These are phyloP conservation scores for Purpureocillium lavendulum DNA, from an alignment of 2,329 filamentous ascomycete genomes.

Conservation along the genomic window DNA sequence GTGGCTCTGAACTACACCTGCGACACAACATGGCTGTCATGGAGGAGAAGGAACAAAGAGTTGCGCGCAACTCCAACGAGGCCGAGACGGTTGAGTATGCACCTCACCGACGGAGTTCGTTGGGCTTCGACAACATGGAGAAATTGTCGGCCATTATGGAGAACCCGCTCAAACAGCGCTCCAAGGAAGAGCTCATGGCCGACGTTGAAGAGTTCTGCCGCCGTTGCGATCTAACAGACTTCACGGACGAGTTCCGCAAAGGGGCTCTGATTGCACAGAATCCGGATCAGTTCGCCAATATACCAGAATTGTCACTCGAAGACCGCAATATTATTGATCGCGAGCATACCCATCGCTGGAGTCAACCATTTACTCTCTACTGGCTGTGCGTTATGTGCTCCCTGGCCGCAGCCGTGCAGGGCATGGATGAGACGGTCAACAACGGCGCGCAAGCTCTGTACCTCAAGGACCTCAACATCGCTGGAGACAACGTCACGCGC, in stretches of 20 bases:
- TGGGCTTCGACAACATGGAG: constrained; percentile 5
- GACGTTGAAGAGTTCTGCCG: constrained; percentile 8
- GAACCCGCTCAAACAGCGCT: constrained; percentile 7
- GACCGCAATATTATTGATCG: constrained; percentile 27
- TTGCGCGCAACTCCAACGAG: background rate
- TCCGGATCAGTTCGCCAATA: constrained; percentile 12
- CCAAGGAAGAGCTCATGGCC: constrained; percentile 6
- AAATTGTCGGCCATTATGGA: constrained; percentile 7
- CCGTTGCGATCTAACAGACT: constrained; percentile 34
- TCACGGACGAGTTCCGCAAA: constrained; percentile 32
- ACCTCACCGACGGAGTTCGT: constrained; percentile 4
- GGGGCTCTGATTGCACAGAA: constrained; percentile 27
- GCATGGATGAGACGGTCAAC: too few species aligned
- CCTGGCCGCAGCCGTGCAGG: constrained; percentile 41
- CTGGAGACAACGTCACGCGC: constrained; percentile 49
- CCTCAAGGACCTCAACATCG: constrained; percentile 53
- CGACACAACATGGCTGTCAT: too few species aligned
- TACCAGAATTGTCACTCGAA: constrained; percentile 14
- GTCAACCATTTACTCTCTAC: constrained; percentile 30
- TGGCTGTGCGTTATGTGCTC: constrained; percentile 44
- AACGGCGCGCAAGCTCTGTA: constrained; percentile 8
- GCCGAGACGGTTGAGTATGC: constrained; percentile 5
- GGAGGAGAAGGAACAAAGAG: background rate
- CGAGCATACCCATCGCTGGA: constrained; percentile 51
- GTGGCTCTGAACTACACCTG: too few species aligned